Evolutionary conservation across 345 rosid genomes (phyloP), one percentile per base, ranked within the genome.

Genomic region (Syzygium jambos): DNA sequence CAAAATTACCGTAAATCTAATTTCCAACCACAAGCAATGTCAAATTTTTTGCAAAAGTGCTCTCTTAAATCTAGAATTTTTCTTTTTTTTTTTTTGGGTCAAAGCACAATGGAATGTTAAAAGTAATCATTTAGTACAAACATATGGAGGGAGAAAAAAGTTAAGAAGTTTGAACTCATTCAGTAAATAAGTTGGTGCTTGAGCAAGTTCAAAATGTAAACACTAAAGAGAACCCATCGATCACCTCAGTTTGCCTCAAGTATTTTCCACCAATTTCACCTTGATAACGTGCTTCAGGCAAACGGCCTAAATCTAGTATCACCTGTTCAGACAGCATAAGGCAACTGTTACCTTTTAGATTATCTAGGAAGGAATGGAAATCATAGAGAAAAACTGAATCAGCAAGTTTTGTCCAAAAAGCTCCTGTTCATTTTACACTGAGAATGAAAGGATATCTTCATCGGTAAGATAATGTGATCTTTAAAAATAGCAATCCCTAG

Each of bases 221-320:
- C 85, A 59, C 15, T 46, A 63, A 43, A 16, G n/a, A 53, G 84
- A 54, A 82, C 25, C 73, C 86, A 29, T 84, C 6, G 22, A 82
- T 89, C 88, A 95, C 97, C 95, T 94, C 94, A 12, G 86, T 90
- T 87, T 51, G 90, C 88, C 95, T 93, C 61, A 94, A 90, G 89
- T 93, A 90, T 38, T 91, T 91, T 15, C 94, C 94, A 63, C 95
- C 92, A 23, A 59, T 85, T 93, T 92, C 95, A 73, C 94, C 96
- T 6, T 91, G 92, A 91, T 92, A 94, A 61, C 94, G 95, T 84
- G 97, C 97, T 86, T 92, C 94, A 23, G 95, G 95, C 86, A 93
- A 90, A 85, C 93, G 93, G 29, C 95, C 97, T 56, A 94, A 88
- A 88, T 93, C 97, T 90, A 94, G 78, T 56, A 91, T 73, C 68